Conservation (phyloP, 1,284 basidiomycete species). For the Mycosarcoma mackinlayi region DNA sequence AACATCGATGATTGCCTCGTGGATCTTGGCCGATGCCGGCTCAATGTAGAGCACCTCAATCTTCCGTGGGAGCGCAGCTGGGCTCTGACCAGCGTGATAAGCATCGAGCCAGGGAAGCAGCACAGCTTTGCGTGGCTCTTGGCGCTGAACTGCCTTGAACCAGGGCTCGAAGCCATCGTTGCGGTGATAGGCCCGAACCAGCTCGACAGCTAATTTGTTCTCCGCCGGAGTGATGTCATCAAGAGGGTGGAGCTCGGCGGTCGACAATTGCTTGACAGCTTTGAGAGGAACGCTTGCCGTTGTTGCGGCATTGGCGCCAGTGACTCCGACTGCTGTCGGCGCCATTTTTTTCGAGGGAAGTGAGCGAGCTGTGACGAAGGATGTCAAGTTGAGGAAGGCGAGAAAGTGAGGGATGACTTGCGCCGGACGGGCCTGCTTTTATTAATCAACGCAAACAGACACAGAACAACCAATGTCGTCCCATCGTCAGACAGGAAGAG, state of each 20-base stretch:
- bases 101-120: constrained; percentile 42
- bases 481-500: no score
- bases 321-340: constrained; percentile 22
- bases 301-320: constrained; percentile 1
- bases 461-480: no score
- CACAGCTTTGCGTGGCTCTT: constrained; percentile 38
- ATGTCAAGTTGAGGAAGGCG: no score
- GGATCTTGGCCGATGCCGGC: constrained; percentile 26
- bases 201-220: constrained; percentile 28
- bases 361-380: no score
- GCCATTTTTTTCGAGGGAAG: constrained; percentile 18
- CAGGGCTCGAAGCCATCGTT: constrained; percentile 30
- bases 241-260: constrained; percentile 27
- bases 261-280: constrained; percentile 6
- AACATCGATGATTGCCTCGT: constrained; percentile 28
- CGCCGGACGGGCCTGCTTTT: no score
- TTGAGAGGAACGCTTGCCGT: not conserved
- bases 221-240: constrained; percentile 32
- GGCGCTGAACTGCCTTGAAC: constrained; percentile 43
- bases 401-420: no score
- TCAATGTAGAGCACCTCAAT: constrained; percentile 35
- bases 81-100: constrained; percentile 18
- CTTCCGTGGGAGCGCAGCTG: constrained; percentile 20
- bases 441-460: no score
- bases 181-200: constrained; percentile 14